Evolutionary conservation across 805 yeast species (phyloP), one percentile per base, ranked within the genome.

Genomic region (Ogataea ganodermae): DNA sequence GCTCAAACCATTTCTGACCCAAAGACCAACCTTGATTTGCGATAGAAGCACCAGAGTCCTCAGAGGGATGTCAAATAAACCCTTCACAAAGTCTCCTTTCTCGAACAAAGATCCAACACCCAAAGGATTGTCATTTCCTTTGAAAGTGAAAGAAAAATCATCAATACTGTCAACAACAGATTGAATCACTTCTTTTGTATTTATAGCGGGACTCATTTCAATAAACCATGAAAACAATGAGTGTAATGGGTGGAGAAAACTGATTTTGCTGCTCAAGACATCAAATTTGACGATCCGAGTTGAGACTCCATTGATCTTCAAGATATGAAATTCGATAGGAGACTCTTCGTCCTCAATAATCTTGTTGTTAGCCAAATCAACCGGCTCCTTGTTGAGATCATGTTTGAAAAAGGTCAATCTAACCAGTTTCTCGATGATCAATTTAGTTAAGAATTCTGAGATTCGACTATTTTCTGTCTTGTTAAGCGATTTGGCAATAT

Each of bases 1-100:
- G 33, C 91, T 84, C 49, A 80, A 77, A 0, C 99, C 99, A 66
- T 92, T 92, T 59, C 98, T 78, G 0, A 92, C 97, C 98, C 98
- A 92, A 47, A 86, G 78, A 0, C 97, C 97, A 0, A 86, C 82
- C 50, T 88, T 84, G 7, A 92, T 86, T 59, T 94, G 97, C 0
- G 96, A 81, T 53, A 89, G 67, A 7, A 88, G 66, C 0, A 88
- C 96, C 23, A 89, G 61, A 0, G 91, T 84, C 48, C 95, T 74
- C 17, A 94, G 64, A 0, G 97, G 86, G 52, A 86, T 83, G 53
- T 89, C 96, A 53, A 85, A 78, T 6, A 85, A 59, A 9, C 58
- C 65, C 41, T 61, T 53, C 9, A 56, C 44, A 18, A 60, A 57
- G 33, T 63, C 66, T 13, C 40, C 57, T 7, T 22, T 33, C 8